phyloP scores from a whole-genome alignment of 768 basidiomycete genomes.

The Termitomyces sp. region DNA sequence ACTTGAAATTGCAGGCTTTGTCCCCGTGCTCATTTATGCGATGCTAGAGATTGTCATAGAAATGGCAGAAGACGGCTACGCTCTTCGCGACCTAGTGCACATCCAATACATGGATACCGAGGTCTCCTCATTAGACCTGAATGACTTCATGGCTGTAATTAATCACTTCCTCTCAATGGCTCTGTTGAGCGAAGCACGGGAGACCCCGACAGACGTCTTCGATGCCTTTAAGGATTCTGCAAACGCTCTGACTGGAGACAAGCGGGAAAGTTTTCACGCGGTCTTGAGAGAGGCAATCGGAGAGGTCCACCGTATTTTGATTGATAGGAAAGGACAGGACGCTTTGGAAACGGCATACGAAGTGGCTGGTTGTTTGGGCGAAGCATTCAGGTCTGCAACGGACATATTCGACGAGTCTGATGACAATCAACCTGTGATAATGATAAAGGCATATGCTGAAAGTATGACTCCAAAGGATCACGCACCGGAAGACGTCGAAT shows the following conservation, averaged over 20 bases:
- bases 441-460: too few relatives aligned
- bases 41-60: background rate
- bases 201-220: slow-evolving; percentile 8
- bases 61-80: accelerated
- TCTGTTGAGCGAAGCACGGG: background rate
- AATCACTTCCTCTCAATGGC: slow-evolving; percentile 16
- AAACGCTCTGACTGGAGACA: slow-evolving; percentile 5
- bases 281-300: slow-evolving; percentile 20
- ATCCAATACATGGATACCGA: slow-evolving; percentile 23
- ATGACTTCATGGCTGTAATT: slow-evolving; percentile 15
- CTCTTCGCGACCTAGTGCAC: slow-evolving; percentile 16
- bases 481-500: slow-evolving; percentile 18
- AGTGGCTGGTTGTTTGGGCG: slow-evolving; percentile 12
- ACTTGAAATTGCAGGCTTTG: background rate
- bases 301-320: slow-evolving; percentile 22
- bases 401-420: background rate
- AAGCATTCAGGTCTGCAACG: slow-evolving; percentile 16
- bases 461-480: slow-evolving; percentile 13
- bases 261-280: slow-evolving; percentile 18
- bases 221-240: background rate
- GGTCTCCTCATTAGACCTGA: slow-evolving; percentile 19
- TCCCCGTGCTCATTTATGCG: background rate
- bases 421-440: too few relatives aligned
- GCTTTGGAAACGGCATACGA: slow-evolving; percentile 16
- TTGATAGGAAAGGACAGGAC: slow-evolving; percentile 13